These are phyloP conservation scores for Lasiosphaeria ovina DNA, from an alignment of 495 filamentous ascomycete genomes.

Conservation along the genomic window DNA sequence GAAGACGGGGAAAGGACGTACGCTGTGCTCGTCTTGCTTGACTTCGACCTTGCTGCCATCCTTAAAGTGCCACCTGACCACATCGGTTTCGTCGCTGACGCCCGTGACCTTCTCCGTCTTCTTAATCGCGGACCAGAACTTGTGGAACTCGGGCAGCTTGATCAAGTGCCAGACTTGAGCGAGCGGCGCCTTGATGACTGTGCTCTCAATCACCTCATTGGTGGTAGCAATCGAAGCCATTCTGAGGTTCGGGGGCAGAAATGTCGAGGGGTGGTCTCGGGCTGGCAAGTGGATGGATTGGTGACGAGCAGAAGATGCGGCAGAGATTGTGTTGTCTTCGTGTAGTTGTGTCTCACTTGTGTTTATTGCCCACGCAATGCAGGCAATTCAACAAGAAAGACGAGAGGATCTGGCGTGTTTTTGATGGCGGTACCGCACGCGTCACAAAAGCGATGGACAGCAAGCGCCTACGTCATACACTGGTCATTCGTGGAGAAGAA, in stretches of 20 bases:
- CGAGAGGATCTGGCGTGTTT: too few species aligned
- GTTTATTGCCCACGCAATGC: too few species aligned
- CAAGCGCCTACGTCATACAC: too few species aligned
- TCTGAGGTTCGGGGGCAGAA: background rate
- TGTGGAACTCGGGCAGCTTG: conserved; percentile 60
- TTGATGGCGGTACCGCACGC: too few species aligned
- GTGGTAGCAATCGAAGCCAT: conserved; percentile 54
- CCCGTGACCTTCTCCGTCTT: conserved; percentile 59
- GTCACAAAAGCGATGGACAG: too few species aligned
- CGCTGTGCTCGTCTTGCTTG: conserved; percentile 70
- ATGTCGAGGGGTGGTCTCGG: too few species aligned
- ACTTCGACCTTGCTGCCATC: conserved; percentile 63
- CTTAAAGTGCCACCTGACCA: conserved; percentile 63
- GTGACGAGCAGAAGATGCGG: too few species aligned
- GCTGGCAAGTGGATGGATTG: too few species aligned
- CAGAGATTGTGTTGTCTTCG: too few species aligned
- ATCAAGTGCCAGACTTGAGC: conserved; percentile 66
- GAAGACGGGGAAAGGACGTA: conserved; percentile 30
- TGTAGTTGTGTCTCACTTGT: too few species aligned
- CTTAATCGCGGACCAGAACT: conserved; percentile 58
- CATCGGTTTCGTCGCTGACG: conserved; percentile 57
- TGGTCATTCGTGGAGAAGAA: too few species aligned
- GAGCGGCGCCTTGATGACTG: conserved; percentile 61
- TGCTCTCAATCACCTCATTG: conserved; percentile 61
- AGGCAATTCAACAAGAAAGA: too few species aligned